Conservation (phyloP, 768 basidiomycete species). For the Tricholoma hemisulphureum region DNA sequence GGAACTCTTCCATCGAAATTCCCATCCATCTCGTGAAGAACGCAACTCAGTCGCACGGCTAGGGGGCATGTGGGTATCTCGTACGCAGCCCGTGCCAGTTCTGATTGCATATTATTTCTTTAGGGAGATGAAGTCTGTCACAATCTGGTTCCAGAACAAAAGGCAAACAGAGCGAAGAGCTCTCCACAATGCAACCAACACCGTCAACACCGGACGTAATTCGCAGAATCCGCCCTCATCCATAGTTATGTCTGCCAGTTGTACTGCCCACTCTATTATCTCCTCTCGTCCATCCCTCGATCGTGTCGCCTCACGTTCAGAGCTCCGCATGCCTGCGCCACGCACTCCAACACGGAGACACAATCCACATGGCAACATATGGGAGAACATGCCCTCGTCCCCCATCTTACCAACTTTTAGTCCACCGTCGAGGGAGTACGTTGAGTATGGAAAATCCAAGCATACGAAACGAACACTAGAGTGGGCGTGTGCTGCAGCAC, state of each 20-base stretch:
- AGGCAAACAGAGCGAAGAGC: constrained; percentile 68
- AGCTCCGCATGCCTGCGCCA: constrained; percentile 41
- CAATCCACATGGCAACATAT: constrained; percentile 39
- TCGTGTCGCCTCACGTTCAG: constrained; percentile 54
- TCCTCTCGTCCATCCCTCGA: constrained; percentile 52
- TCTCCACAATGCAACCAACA: constrained; percentile 35
- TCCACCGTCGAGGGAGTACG: constrained; percentile 46
- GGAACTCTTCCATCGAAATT: constrained; percentile 67
- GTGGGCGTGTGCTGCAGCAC: constrained; percentile 70
- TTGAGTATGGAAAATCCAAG: constrained; percentile 47
- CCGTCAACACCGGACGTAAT: constrained; percentile 24
- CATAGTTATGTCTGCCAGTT: constrained; percentile 22
- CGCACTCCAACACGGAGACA: constrained; percentile 41
- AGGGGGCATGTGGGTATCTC: constrained; percentile 59
- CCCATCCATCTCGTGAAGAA: constrained; percentile 74
- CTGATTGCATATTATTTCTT: constrained; percentile 5
- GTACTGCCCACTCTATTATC: constrained; percentile 20
- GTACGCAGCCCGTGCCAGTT: constrained; percentile 8
- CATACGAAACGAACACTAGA: constrained; percentile 57
- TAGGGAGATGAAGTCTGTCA: constrained; percentile 68
- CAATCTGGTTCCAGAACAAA: constrained; percentile 86
- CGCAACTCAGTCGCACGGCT: constrained; percentile 61
- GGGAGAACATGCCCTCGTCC: constrained; percentile 63
- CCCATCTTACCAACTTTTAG: constrained; percentile 56
- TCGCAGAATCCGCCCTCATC: constrained; percentile 17